Evolutionary conservation across 106 monocot species (phyloP).

Genomic region (Chionographis japonica): DNA sequence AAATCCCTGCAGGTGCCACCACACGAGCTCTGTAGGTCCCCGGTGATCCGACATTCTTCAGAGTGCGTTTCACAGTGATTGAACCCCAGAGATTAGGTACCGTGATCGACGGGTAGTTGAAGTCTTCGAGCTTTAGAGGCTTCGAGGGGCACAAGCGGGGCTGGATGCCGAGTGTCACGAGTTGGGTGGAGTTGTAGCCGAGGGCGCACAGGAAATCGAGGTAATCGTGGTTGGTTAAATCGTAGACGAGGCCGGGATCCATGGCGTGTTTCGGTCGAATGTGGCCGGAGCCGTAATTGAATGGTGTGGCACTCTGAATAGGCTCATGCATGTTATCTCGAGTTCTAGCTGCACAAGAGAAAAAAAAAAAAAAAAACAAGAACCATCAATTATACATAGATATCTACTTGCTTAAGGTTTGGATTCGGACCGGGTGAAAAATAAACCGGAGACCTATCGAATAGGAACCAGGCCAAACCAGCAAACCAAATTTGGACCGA

Average conservation of each 20-base stretch:
- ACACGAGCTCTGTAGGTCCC: slow-evolving; percentile 37
- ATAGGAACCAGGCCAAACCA: too few relatives aligned
- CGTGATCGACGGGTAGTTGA: slow-evolving; percentile 62
- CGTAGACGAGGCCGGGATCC: slow-evolving; percentile 68
- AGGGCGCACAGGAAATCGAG: slow-evolving; percentile 46
- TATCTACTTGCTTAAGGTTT: too few relatives aligned
- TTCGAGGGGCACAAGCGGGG: slow-evolving; percentile 27
- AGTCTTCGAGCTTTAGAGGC: slow-evolving; percentile 13
- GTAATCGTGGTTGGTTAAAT: slow-evolving; percentile 36
- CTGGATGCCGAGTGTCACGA: slow-evolving; percentile 13
- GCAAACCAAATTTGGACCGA: too few relatives aligned
- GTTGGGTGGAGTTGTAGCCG: slow-evolving; percentile 48
- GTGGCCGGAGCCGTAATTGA: slow-evolving; percentile 61
- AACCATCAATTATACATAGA: too few relatives aligned
- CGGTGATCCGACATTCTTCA: slow-evolving; percentile 50
- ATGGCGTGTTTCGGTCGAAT: slow-evolving; percentile 51
- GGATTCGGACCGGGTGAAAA: too few relatives aligned
- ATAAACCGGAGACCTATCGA: too few relatives aligned
- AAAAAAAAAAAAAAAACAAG: neutral
- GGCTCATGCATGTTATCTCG: slow-evolving; percentile 36
- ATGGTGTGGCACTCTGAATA: slow-evolving; percentile 32
- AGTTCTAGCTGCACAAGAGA: slow-evolving; percentile 28
- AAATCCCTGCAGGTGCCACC: slow-evolving; percentile 24
- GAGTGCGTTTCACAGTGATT: slow-evolving; percentile 18
- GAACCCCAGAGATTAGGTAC: slow-evolving; percentile 15